Conservation (phyloP, 345 rosid genomes). For the Arabidopsis suecica region DNA sequence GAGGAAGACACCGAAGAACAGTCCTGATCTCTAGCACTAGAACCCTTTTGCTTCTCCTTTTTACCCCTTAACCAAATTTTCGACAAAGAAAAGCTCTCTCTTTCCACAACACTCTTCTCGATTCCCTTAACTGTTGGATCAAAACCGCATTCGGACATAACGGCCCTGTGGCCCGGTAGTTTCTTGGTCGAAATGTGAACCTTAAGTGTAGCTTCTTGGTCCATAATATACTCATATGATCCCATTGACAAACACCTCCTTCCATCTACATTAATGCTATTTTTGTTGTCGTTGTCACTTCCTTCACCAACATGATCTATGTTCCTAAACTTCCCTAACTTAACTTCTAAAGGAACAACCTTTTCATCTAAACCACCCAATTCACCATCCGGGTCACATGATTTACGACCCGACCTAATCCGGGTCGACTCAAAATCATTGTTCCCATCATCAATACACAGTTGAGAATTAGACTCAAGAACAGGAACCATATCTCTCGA, state of each 20-base stretch:
- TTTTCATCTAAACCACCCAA: conserved; percentile 55
- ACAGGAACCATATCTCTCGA: conserved; percentile 72
- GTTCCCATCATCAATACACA: neutral
- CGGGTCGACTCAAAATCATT: conserved; percentile 49
- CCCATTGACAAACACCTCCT: conserved; percentile 63
- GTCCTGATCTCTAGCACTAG: conserved; percentile 18
- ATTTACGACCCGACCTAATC: conserved; percentile 47
- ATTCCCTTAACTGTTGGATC: conserved; percentile 37
- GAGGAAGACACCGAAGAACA: conserved; percentile 41
- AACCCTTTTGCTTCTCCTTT: conserved; percentile 50
- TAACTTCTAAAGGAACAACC: conserved; percentile 66
- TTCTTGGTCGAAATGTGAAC: conserved; percentile 50
- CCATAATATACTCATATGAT: conserved; percentile 65
- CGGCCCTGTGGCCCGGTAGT: conserved; percentile 9
- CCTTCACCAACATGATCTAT: conserved; percentile 51
- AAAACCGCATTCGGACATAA: conserved; percentile 29
- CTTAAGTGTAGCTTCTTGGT: conserved; percentile 55
- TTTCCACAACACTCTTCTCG: conserved; percentile 59
- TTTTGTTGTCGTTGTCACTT: conserved; percentile 55
- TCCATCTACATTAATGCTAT: conserved; percentile 54
- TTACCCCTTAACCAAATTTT: conserved; percentile 84
- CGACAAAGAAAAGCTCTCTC: conserved; percentile 90
- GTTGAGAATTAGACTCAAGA: conserved; percentile 28
- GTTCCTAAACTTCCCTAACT: conserved; percentile 79
- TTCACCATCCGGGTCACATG: conserved; percentile 40